Evolutionary conservation across 345 rosid species (phyloP).

Genomic region (Diplotaxis tenuifolia): DNA sequence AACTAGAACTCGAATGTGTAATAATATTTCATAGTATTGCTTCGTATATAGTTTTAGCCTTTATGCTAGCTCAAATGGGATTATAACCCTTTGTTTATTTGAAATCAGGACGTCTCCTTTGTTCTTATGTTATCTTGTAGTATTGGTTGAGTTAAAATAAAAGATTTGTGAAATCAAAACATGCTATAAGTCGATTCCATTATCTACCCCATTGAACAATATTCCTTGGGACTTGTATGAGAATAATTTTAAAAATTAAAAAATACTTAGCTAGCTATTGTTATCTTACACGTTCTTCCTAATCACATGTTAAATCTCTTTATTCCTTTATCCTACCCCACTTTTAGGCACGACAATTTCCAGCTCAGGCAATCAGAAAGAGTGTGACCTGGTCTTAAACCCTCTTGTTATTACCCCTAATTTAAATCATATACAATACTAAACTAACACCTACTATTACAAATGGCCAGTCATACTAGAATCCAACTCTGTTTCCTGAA

Average conservation of each 20-base stretch:
- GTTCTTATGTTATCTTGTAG: neutral
- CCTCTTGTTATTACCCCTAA: neutral
- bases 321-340: constrained; percentile 18
- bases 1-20: neutral
- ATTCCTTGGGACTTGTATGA: constrained; percentile 26
- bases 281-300: constrained; percentile 22
- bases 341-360: constrained; percentile 36
- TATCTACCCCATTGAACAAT: constrained; percentile 29
- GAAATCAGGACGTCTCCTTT: neutral
- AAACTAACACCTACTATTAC: neutral
- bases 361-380: constrained; percentile 26
- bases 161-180: neutral
- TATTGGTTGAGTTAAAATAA: neutral
- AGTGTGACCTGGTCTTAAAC: constrained; percentile 14
- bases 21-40: neutral
- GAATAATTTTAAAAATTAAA: constrained; percentile 7
- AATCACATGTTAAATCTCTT: constrained; percentile 29
- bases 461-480: neutral
- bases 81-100: neutral
- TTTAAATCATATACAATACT: neutral
- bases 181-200: constrained; percentile 12
- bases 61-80: neutral
- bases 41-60: neutral
- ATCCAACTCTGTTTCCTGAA: constrained; percentile 2
- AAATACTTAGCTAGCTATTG: neutral